Base-by-base conservation (phyloP, 2,329 filamentous ascomycete genomes). In the Fusarium pilosicola region DNA sequence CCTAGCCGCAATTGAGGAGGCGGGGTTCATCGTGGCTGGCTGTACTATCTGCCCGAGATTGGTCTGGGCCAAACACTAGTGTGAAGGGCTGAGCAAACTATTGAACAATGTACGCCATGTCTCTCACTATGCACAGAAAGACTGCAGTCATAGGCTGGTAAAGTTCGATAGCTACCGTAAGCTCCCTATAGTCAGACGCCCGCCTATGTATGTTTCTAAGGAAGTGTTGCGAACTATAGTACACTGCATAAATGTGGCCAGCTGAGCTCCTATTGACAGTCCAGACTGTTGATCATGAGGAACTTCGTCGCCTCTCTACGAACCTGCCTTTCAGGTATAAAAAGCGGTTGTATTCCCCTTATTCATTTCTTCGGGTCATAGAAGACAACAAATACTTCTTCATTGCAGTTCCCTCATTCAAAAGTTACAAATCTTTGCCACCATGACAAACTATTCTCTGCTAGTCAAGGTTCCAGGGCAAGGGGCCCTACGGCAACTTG, bases 321-420 rank as follows among this genome's bases (percentile, higher is more conserved):
- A 7, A 3, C 4, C 9, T 12, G 45, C 4, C 18, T 22, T 22
- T 17, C 0, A 15, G 26, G 9, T 28, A 48, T 30, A 30, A 48
- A 30, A 22, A 1, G 20, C 18, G 45, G 0, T 5, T 28, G 0
- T 11, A 4, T 14, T 15, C 6, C 26, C 6, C 26, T 3, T 14
- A 1, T 11, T 15, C 0, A 8, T 5, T 3, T 28, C 3, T 24
- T 49, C 3, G 10, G 0, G 13, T 13, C 5, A 14, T 6, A 24
- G 5, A 20, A 34, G 17, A 18, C 3, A 5, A 7, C 0, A 4
- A 30, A 17, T 1, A 26, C 6, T 5, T 22, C 4, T 11, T 15
- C 4, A 20, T 11, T 7, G 7, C 7, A 20, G 7, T 22, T 48
- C 1, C 1, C 6, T 11, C 15, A 12, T 15, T 5, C 5, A 22